Percentiles rank a stretch among this genome's conserved stretches.
Evolutionary conservation across 345 rosid genomes (phyloP).

Genomic region (Dimocarpus longan): DNA sequence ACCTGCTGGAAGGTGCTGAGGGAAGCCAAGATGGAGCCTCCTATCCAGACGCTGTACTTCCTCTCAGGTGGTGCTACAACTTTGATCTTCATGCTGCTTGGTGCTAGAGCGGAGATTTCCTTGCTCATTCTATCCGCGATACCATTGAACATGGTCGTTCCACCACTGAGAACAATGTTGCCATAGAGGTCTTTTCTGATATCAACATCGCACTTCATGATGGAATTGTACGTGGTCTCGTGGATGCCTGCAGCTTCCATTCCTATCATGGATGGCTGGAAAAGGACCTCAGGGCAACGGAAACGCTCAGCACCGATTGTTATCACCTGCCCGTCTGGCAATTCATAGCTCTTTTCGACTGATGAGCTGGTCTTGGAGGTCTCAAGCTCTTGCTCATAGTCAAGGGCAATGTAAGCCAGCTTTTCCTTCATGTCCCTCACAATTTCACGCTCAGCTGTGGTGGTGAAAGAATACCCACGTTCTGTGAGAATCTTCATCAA

Average conservation of each 20-base stretch:
- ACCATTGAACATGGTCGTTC: conserved; percentile 90
- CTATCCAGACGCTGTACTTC: conserved; percentile 95
- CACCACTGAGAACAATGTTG: conserved; percentile 94
- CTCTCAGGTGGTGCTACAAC: conserved; percentile 93
- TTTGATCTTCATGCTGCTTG: conserved; percentile 97
- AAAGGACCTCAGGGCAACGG: conserved; percentile 95
- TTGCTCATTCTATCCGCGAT: conserved; percentile 93
- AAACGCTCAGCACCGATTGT: conserved; percentile 92
- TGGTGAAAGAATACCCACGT: conserved; percentile 96
- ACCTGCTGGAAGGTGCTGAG: conserved; percentile 99
- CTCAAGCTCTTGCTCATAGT: conserved; percentile 94
- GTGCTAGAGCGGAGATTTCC: conserved; percentile 89
- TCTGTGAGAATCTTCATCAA: conserved; percentile 91
- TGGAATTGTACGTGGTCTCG: conserved; percentile 90
- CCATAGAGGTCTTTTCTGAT: conserved; percentile 88
- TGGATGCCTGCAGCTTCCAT: conserved; percentile 96
- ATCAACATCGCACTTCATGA: conserved; percentile 93
- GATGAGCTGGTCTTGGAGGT: conserved; percentile 79
- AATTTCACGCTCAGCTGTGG: conserved; percentile 95
- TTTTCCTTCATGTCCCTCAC: conserved; percentile 97
- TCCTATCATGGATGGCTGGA: conserved; percentile 95
- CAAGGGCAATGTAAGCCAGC: conserved; percentile 85
- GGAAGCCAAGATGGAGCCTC: conserved; percentile 90
- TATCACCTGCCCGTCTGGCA: conserved; percentile 90
- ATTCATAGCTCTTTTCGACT: conserved; percentile 85